These are phyloP conservation scores for Fusarium concolor DNA, from an alignment of 2,329 filamentous ascomycete species.

Conservation along the genomic window DNA sequence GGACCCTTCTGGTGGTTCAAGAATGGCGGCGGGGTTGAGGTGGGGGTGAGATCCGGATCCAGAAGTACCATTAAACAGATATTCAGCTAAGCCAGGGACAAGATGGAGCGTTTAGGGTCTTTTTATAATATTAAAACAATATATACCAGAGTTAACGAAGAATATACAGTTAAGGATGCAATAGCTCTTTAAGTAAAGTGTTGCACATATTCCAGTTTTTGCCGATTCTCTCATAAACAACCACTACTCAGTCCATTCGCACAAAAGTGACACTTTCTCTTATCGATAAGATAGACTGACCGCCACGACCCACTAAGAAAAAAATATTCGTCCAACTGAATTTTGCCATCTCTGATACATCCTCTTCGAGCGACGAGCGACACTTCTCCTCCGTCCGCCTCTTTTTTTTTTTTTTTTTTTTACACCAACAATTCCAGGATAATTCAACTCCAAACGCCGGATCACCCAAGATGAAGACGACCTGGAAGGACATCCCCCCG, in stretches of 20 bases:
- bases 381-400: slow-evolving; percentile 32
- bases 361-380: slow-evolving; percentile 30
- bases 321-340: slow-evolving; percentile 49
- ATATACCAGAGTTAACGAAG: background rate
- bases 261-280: slow-evolving; percentile 35
- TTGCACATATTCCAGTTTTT: background rate
- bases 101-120: background rate
- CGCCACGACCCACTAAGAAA: slow-evolving; percentile 48
- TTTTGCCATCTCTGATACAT: slow-evolving; percentile 40
- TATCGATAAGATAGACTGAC: slow-evolving; percentile 32
- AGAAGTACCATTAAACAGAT: slow-evolving; percentile 11
- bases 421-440: slow-evolving; percentile 6
- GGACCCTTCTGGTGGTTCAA: slow-evolving; percentile 23
- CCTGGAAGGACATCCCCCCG: slow-evolving; percentile 83
- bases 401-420: background rate
- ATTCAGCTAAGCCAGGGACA: background rate
- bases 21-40: slow-evolving; percentile 38
- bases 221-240: background rate
- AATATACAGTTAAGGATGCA: no score
- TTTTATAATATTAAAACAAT: background rate
- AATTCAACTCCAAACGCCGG: slow-evolving; percentile 38
- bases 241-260: slow-evolving; percentile 6
- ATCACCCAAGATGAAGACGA: slow-evolving; percentile 67
- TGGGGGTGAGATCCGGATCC: slow-evolving; percentile 30
- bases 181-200: background rate